Base-by-base conservation (phyloP, 2,329 filamentous ascomycete genomes). In the Pseudophaeomoniella oleicola region DNA sequence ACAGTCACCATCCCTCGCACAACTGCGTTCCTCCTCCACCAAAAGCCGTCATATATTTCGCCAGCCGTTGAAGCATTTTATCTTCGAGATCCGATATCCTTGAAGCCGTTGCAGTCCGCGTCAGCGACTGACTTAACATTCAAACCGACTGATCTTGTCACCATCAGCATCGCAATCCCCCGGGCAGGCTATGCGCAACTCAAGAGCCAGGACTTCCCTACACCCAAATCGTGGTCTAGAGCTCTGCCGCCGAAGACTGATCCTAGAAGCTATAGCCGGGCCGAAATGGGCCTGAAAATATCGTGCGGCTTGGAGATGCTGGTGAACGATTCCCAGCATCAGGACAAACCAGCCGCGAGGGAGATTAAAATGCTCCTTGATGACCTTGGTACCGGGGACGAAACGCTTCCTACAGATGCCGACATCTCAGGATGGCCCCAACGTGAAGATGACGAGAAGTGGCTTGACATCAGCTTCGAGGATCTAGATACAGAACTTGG, bases 31-130 rank as follows among this genome's bases (percentile, higher is more conserved):
- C 66, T 96, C 27, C 62, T 98, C 2, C 81, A 88, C 47, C 62
- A 72, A 31, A 74, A 78, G 15, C 83, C 87, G 1, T 71, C 77
- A 12, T 77, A 81, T 41, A 76, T 96, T 39, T 79, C 86, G 2
- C 76, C 86, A 0, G 86, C 85, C 1, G 73, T 88, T 2, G 92
- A 98, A 56, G 77, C 81, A 1, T 96, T 98, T 57, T 96, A 96
- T 55, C 69, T 94, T 11, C 77, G 90, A 42, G 87, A 96, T 50
- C 79, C 85, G 0, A 68, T 85, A 39, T 69, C 79, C 1, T 58
- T 94, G 31, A 79, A 78, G 38, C 72, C 77, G 1, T 62, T 94
- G 3, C 62, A 77, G 38, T 67, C 69, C 2, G 62, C 69, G 37
- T 64, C 70, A 19, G 59, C 56, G 1, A 36, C 35, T 19, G 56